Percentiles rank a stretch among this genome's conserved stretches.
Evolutionary conservation across 306 rosid species (phyloP).

Genomic region (Psophocarpus tetragonolobus): DNA sequence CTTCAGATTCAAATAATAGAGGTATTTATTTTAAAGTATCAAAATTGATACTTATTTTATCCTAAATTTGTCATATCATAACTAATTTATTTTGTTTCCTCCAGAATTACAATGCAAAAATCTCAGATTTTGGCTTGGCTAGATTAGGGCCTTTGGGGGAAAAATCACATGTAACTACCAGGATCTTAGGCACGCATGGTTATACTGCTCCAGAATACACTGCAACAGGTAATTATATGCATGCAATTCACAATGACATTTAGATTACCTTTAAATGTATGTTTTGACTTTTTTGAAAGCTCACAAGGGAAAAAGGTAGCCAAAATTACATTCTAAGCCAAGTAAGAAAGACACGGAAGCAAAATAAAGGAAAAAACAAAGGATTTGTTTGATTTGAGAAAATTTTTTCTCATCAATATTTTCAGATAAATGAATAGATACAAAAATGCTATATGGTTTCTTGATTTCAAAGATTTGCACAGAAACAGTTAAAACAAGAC

Average conservation of each 20-base stretch:
- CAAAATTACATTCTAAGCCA: neutral
- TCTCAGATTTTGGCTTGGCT: conserved; percentile 87
- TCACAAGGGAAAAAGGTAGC: neutral
- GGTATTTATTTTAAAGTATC: neutral
- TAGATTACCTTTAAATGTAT: neutral
- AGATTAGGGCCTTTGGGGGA: conserved; percentile 75
- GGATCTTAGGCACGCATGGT: conserved; percentile 77
- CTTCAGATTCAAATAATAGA: too few species aligned
- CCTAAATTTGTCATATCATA: neutral
- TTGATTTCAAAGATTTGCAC: neutral
- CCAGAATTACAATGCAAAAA: conserved; percentile 74
- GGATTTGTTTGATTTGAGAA: neutral
- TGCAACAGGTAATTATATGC: conserved; percentile 63
- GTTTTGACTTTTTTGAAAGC: conserved; percentile 5
- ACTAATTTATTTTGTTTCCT: neutral
- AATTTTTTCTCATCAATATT: neutral
- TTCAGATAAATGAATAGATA: neutral
- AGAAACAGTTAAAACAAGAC: neutral
- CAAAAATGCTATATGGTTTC: neutral
- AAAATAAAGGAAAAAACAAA: neutral
- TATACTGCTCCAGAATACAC: conserved; percentile 88
- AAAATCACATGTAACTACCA: conserved; percentile 73
- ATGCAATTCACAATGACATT: neutral
- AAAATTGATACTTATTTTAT: neutral
- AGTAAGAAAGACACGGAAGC: conserved; percentile 3